Base-by-base conservation (phyloP, 108 stramenopile species). In the Pseudonitzschia multiseries region DNA sequence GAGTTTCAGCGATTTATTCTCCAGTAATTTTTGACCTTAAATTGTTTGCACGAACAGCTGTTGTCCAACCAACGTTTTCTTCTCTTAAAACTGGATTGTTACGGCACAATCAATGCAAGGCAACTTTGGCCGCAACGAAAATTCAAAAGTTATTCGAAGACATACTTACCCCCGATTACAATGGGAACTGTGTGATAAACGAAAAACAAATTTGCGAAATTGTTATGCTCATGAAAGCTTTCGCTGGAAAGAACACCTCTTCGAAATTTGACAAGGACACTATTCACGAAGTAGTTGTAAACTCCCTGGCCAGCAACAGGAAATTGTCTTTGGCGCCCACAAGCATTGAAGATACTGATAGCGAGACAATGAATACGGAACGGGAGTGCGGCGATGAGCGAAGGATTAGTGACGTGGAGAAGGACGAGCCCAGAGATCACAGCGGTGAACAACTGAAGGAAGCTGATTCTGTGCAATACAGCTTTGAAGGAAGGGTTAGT, bases 161-260 rank as follows among this genome's bases (percentile, higher is more conserved):
- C 18, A 71, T 77, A 10, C 12, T 77, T 14, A 12, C 12, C 28
- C 32, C 64, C 13, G 70, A 77, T 41, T 41, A 51, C n/a, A 51
- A 61, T 57, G 76, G 40, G 56, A 63, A 77, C n/a, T 54, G 54
- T 54, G 24, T 28, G 12, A 62, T 77, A 2, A 53, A 40, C 36
- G 64, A 65, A n/a, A 42, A 54, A 13, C 63, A 77, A 66, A 33
- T 51, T 33, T n/a, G 54, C 1, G 20, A 65, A 57, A 62, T 71
- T 43, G 40, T 71, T 4, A 22, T 18, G 10, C 50, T 64, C 18
- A 29, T 77, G 29, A 44, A 51, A 22, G 66, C 20, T 2, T 60
- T 67, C 43, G 65, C 66, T 27, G 74, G 56, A 20, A 63, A 61
- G 33, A 63, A 48, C 4, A 43, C 20, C n/a, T 41, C 13, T 10